phyloP scores from a whole-genome alignment of 2,329 filamentous ascomycete species.

The Ophiostoma australiae region DNA sequence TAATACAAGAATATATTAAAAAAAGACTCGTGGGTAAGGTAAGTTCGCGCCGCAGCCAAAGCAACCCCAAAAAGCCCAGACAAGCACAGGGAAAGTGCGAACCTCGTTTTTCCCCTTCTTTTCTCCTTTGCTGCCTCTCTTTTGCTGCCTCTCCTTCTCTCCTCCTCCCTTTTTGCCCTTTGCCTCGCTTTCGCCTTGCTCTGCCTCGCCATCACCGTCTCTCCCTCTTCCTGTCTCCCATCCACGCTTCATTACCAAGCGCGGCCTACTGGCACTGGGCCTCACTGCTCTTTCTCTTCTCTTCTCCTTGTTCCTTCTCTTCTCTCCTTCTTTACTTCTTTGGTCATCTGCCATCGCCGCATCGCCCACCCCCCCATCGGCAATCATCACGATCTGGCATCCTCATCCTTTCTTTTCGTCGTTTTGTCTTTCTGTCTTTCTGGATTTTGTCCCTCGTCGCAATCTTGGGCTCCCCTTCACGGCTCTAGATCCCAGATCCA shows the following conservation, averaged over 20 bases:
- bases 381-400: neutral
- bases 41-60: slow-evolving; percentile 28
- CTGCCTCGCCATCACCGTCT: slow-evolving; percentile 19
- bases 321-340: neutral
- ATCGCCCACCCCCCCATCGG: neutral
- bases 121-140: neutral
- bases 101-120: slow-evolving; percentile 21
- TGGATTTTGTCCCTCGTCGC: too few species aligned
- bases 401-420: neutral
- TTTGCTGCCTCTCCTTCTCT: slow-evolving; percentile 9
- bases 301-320: neutral
- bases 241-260: neutral
- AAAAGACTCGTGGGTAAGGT: slow-evolving; percentile 30
- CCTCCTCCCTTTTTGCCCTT: slow-evolving; percentile 8
- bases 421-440: neutral
- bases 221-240: slow-evolving; percentile 11
- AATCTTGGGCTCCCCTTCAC: neutral
- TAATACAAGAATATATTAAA: slow-evolving; percentile 4
- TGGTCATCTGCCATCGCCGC: neutral
- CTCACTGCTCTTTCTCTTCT: neutral
- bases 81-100: slow-evolving; percentile 24
- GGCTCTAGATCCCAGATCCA: neutral
- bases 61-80: slow-evolving; percentile 27
- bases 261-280: slow-evolving; percentile 8
- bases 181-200: neutral